phyloP scores from a whole-genome alignment of 805 yeast genomes.

The Pichia cabralensis region DNA sequence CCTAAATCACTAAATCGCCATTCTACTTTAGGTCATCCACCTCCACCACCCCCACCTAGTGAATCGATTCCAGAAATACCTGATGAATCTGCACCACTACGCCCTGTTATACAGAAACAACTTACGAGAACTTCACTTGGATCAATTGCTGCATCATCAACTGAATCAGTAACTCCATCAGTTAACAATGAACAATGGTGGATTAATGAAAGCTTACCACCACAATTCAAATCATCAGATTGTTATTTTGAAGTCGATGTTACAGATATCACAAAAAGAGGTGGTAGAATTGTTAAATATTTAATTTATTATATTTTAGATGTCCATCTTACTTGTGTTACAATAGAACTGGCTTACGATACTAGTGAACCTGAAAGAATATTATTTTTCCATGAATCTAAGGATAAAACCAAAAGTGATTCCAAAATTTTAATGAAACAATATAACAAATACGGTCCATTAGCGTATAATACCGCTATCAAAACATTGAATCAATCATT shows the following conservation, averaged over 20 bases:
- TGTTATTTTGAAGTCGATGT: conserved; percentile 60
- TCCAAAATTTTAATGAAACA: conserved; percentile 33
- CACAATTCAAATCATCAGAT: conserved; percentile 34
- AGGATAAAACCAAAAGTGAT: conserved; percentile 37
- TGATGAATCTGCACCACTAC: neutral
- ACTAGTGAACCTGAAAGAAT: conserved; percentile 43
- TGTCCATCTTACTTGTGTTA: conserved; percentile 60
- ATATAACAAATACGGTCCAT: conserved; percentile 41
- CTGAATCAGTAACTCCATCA: neutral
- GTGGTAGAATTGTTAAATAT: conserved; percentile 36
- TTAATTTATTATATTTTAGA: conserved; percentile 65
- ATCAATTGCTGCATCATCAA: neutral
- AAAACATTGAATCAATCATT: conserved; percentile 19
- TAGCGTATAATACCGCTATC: conserved; percentile 37
- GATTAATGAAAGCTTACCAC: conserved; percentile 51
- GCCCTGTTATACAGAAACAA: neutral
- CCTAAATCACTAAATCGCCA: neutral
- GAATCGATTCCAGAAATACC: conserved; percentile 1
- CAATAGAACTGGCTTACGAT: conserved; percentile 50
- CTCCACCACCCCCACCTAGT: conserved; percentile 17
- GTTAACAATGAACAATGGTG: conserved; percentile 46
- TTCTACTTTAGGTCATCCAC: conserved; percentile 10
- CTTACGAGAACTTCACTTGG: conserved; percentile 6
- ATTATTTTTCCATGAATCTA: conserved; percentile 28
- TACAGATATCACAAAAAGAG: conserved; percentile 43